phyloP scores from a whole-genome alignment of 2,329 filamentous ascomycete species.

The Atkinsonella hypoxylon region DNA sequence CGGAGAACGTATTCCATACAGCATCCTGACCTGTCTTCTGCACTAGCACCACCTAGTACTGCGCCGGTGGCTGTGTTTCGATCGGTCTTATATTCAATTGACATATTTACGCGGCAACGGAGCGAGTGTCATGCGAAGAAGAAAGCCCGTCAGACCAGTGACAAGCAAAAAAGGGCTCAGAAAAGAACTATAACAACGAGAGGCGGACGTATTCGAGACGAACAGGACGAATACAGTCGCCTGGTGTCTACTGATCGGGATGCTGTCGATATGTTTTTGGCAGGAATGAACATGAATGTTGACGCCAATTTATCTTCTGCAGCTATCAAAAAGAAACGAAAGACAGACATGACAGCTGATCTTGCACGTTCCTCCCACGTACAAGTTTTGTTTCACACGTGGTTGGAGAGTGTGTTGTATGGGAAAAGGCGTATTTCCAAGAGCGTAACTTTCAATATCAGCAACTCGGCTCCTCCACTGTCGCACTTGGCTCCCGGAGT shows the following conservation, averaged over 20 bases:
- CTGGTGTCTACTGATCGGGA: constrained; percentile 14
- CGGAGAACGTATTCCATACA: constrained; percentile 22
- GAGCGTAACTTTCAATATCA: constrained; percentile 11
- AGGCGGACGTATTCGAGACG: background rate
- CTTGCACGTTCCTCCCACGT: background rate
- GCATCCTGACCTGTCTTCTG: constrained; percentile 22
- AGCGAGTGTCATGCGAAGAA: background rate
- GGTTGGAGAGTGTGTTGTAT: constrained; percentile 16
- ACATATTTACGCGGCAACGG: constrained; percentile 8
- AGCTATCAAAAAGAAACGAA: background rate
- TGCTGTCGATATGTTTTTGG: constrained; percentile 19
- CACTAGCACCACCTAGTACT: constrained; percentile 16
- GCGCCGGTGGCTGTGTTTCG: constrained; percentile 16
- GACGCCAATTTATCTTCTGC: background rate
- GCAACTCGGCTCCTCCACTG: constrained; percentile 13
- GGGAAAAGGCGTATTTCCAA: constrained; percentile 13
- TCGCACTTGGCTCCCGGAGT: constrained; percentile 21
- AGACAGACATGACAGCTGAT: background rate
- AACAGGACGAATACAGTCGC: constrained; percentile 8
- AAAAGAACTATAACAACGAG: background rate
- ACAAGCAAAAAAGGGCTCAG: background rate
- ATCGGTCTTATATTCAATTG: constrained; percentile 15
- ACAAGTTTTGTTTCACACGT: constrained; percentile 2
- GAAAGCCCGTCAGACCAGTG: background rate
- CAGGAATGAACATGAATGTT: constrained; percentile 10